Evolutionary conservation across 2,329 filamentous ascomycete genomes (phyloP).

Genomic region (Trichoderma arundinaceum): DNA sequence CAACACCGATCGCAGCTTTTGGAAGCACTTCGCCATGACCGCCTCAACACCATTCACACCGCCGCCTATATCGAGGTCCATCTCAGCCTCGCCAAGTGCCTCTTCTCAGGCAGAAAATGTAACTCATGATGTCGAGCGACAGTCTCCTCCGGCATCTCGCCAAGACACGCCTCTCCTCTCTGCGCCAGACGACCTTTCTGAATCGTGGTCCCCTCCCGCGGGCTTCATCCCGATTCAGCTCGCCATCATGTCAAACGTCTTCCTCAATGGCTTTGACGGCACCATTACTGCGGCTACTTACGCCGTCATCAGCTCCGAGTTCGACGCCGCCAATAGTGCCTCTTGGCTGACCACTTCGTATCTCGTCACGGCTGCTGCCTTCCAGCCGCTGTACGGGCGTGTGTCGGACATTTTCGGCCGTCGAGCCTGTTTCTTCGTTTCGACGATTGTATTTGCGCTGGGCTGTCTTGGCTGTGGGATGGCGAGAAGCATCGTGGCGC

Average conservation of each 20-base stretch:
- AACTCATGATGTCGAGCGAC: constrained; percentile 2
- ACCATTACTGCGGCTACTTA: constrained; percentile 77
- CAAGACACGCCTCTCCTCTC: constrained; percentile 35
- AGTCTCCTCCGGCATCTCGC: not conserved
- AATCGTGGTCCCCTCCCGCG: constrained; percentile 53
- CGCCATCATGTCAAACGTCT: constrained; percentile 65
- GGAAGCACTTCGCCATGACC: too few species aligned
- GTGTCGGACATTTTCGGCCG: constrained; percentile 73
- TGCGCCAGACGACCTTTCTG: constrained; percentile 32
- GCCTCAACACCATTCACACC: too few species aligned
- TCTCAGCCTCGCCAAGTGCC: not conserved
- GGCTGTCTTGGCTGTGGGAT: constrained; percentile 70
- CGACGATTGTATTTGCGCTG: constrained; percentile 63
- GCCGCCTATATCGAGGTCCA: too few species aligned
- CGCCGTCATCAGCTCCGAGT: constrained; percentile 76
- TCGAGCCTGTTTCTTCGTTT: constrained; percentile 67
- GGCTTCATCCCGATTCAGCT: constrained; percentile 65
- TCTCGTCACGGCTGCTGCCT: constrained; percentile 72
- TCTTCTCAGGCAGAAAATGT: not conserved
- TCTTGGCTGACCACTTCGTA: constrained; percentile 79
- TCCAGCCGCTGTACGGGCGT: constrained; percentile 74
- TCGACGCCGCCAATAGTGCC: constrained; percentile 72
- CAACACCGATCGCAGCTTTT: not conserved
- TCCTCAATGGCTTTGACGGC: constrained; percentile 71
- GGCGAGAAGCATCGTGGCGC: constrained; percentile 60